Evolutionary conservation across 495 filamentous ascomycete species (phyloP), one percentile per base, ranked within the genome.

Genomic region (Oidiodendron maius): DNA sequence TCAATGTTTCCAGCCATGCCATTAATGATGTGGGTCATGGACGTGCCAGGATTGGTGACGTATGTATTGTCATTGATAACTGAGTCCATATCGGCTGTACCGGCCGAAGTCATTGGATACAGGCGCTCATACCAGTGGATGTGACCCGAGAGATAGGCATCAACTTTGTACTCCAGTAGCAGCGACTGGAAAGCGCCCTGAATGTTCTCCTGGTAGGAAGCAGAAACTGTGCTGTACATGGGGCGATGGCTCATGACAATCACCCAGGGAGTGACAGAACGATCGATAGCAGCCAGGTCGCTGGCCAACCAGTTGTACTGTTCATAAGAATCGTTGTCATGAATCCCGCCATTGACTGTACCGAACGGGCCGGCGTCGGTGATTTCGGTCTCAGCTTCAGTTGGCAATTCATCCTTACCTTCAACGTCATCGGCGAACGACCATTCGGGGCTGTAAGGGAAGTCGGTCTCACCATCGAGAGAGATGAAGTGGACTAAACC

Each of bases 321-420:
- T 50, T 58, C 66, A 47, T 73, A 76, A 28, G 65, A 57, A 48
- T 64, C 65, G 41, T 63, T 62, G 24, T 50, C 39, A 9, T 48
- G 50, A 35, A 65, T 61, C 25, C 53, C 61, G 45, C 62, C 66
- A 15, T 67, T 56, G 20, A 75, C 64, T 1, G 40, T 45, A 44
- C 72, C 72, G 52, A 77, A 78, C 3, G 75, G 74, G 17, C 74
- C 73, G 30, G 61, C 64, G 58, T 80, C 69, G 9, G 71, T 74
- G 42, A 65, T 40, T 46, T 54, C 73, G 18, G 75, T 75, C 50
- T 75, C 61, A 12, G 55, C 55, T 44, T 64, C 62, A 0, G 52
- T 67, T 30, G 72, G 71, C 6, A 47, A 48, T 12, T 64, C 67
- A 56, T 73, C 66, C 35, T 71, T 52, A 24, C 64, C 65, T 8